Evolutionary conservation across 805 yeast genomes (phyloP).

Genomic region (Metschnikowia bowlesiae): DNA sequence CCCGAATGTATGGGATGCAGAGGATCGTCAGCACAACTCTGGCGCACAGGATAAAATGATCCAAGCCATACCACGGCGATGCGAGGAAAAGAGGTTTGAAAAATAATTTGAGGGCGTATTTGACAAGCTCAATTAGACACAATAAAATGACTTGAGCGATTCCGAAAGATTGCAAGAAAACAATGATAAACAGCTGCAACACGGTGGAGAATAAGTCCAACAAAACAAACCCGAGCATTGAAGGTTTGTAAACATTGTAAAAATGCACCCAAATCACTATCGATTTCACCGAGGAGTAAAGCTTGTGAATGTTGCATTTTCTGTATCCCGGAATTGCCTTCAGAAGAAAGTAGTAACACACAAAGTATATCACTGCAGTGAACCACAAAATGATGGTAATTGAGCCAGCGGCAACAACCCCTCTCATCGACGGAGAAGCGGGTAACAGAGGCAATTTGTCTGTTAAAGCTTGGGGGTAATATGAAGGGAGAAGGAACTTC

Average conservation of each 20-base stretch:
- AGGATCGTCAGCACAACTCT: slow-evolving; percentile 37
- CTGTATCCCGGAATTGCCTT: slow-evolving; percentile 16
- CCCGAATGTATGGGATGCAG: slow-evolving; percentile 40
- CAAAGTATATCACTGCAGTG: slow-evolving; percentile 8
- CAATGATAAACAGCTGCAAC: slow-evolving; percentile 36
- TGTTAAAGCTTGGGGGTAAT: neutral
- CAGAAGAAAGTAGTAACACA: slow-evolving; percentile 11
- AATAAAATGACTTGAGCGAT: slow-evolving; percentile 40
- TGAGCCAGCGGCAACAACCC: slow-evolving; percentile 18
- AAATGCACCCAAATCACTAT: slow-evolving; percentile 45
- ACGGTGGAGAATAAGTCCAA: slow-evolving; percentile 32
- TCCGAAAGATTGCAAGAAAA: slow-evolving; percentile 42
- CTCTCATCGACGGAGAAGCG: neutral
- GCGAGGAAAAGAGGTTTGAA: slow-evolving; percentile 28
- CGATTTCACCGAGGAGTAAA: slow-evolving; percentile 46
- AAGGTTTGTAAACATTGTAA: slow-evolving; percentile 43
- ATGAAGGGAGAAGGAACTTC: neutral
- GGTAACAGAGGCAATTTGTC: neutral
- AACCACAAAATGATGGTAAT: slow-evolving; percentile 22
- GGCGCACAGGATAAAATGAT: slow-evolving; percentile 35
- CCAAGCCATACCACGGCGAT: slow-evolving; percentile 25
- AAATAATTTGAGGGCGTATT: slow-evolving; percentile 19
- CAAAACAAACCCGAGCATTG: slow-evolving; percentile 33
- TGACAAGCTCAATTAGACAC: slow-evolving; percentile 31
- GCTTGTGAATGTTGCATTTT: slow-evolving; percentile 21